Base-by-base conservation (phyloP, 176 grass and related monocot genomes). In the Triticum urartu region DNA sequence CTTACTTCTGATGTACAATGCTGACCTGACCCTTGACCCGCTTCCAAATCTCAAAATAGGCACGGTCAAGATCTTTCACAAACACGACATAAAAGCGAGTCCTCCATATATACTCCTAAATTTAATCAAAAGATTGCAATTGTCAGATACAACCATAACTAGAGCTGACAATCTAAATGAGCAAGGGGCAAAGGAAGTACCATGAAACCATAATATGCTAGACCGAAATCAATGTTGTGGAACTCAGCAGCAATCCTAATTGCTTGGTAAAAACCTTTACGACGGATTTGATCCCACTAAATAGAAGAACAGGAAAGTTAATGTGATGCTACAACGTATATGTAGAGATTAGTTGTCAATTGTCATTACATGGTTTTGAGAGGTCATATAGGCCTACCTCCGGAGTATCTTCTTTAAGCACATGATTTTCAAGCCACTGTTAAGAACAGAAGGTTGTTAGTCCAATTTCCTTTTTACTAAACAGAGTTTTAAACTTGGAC, bases 401-500 rank as follows among this genome's bases (percentile, higher is more conserved):
- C 64, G 20, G 67, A 70, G 21, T 1, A 21, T 1, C 32, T 70
- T 50, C 11, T 20, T 21, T 70, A 18, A 2, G 3, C 8, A 68
- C 18, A 36, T 54, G 15, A 36, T 82, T 43, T 35, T 82, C 64
- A 69, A 36, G 21, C 79, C 39, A 81, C 79, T 81, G 62, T 30
- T 4, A 81, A 67, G 40, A 18, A 28, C 28, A 45, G 32, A 66
- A 65, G 4, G 24, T 13, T 43, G 25, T 48, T 3, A 81, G 79
- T 24, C 40, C 71, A 47, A 72, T 40, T 40, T 40, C 35, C 14
- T 48, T 52, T 52, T 50, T 12, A 40, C n/a, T 39, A 5, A 33
- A 36, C 7, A 21, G 34, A 32, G 32, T 39, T 6, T 40, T 18
- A 39, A 40, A 40, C 38, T 40, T 9, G 38, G 59, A 38, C 21